These are phyloP conservation scores for Durio zibethinus DNA, from an alignment of 345 rosid genomes.

Conservation along the genomic window DNA sequence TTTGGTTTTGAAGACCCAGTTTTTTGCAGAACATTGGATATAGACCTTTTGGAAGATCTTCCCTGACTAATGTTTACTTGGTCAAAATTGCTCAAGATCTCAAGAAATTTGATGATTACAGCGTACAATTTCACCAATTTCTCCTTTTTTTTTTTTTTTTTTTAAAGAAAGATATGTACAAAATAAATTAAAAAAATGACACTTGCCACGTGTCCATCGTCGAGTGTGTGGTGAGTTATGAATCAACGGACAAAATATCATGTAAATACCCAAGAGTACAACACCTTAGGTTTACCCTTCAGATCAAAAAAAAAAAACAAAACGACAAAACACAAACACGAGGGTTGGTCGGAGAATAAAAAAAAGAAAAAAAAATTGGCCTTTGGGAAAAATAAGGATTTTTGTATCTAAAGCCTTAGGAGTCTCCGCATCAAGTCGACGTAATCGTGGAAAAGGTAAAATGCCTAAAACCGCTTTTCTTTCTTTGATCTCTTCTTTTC, in stretches of 20 bases:
- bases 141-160: too few species aligned
- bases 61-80: neutral
- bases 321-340: neutral
- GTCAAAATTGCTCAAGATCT: neutral
- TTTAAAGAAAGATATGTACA: too few species aligned
- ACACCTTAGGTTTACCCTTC: too few species aligned
- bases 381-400: too few species aligned
- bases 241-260: too few species aligned
- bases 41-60: neutral
- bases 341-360: neutral
- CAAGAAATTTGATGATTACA: too few species aligned
- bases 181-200: too few species aligned
- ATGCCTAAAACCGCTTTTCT: neutral
- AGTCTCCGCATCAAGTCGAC: neutral
- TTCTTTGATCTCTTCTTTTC: neutral
- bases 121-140: too few species aligned
- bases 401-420: neutral
- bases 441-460: neutral
- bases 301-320: too few species aligned
- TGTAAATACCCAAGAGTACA: too few species aligned
- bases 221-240: too few species aligned
- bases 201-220: too few species aligned
- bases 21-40: neutral
- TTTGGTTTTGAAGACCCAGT: neutral
- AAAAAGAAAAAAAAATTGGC: neutral